Evolutionary conservation across 2,329 filamentous ascomycete species (phyloP).

Genomic region (Xylaria hypoxylon): DNA sequence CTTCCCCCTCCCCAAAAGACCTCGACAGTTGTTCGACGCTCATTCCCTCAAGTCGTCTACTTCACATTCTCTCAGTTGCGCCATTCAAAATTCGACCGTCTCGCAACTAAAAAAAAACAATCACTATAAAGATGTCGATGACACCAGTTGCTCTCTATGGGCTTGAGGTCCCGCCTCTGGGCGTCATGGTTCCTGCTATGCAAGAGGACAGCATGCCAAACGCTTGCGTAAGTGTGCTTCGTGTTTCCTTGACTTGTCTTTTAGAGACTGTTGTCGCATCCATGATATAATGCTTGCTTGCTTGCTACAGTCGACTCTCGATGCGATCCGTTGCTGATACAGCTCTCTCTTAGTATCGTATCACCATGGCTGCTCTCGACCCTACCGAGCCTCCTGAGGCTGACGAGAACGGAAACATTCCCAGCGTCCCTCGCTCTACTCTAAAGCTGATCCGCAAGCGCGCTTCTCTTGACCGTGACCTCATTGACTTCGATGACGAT

Average conservation of each 20-base stretch:
- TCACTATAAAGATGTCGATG: slow-evolving; percentile 61
- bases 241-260: not conserved
- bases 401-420: slow-evolving; percentile 71
- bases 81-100: slow-evolving; percentile 21
- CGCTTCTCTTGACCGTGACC: slow-evolving; percentile 69
- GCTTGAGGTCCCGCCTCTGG: slow-evolving; percentile 88
- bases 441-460: slow-evolving; percentile 88
- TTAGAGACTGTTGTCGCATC: not conserved
- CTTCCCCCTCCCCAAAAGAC: not conserved
- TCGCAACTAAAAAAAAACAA: slow-evolving; percentile 24
- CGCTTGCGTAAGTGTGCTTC: slow-evolving; percentile 74
- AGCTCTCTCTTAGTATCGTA: slow-evolving; percentile 76
- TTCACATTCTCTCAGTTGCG: slow-evolving; percentile 26
- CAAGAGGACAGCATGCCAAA: slow-evolving; percentile 72
- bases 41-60: not conserved
- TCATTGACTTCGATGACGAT: slow-evolving; percentile 76
- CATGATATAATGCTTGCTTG: not conserved
- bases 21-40: slow-evolving; percentile 4
- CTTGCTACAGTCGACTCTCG: not conserved
- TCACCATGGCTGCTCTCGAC: slow-evolving; percentile 98
- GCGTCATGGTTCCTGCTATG: slow-evolving; percentile 82
- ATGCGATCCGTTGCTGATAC: slow-evolving; percentile 46
- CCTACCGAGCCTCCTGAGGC: slow-evolving; percentile 80
- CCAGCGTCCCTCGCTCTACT: slow-evolving; percentile 79
- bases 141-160: slow-evolving; percentile 86